phyloP scores from a whole-genome alignment of 2,329 filamentous ascomycete species.

The Colletotrichum sp. region DNA sequence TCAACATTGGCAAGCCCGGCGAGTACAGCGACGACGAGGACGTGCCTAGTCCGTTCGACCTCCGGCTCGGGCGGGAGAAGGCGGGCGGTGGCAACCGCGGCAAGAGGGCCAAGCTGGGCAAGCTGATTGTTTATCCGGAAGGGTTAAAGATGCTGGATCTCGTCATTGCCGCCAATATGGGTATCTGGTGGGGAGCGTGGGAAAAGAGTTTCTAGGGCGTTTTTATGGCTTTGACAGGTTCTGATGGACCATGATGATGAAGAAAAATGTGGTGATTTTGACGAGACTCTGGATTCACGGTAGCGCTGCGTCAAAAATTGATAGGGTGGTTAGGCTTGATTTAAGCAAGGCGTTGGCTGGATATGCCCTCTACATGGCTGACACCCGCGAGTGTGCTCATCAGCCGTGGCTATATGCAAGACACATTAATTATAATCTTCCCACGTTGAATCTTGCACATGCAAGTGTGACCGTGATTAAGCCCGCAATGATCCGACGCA shows the following conservation, averaged over 20 bases:
- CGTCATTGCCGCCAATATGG: slow-evolving; percentile 88
- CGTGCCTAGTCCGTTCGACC: slow-evolving; percentile 59
- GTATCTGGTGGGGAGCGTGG: slow-evolving; percentile 92
- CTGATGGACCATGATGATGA: background rate
- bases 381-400: background rate
- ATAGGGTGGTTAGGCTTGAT: background rate
- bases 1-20: slow-evolving; percentile 30
- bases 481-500: background rate
- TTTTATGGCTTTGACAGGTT: background rate
- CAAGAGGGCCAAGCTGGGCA: slow-evolving; percentile 89
- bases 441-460: background rate
- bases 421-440: background rate
- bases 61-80: slow-evolving; percentile 79
- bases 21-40: slow-evolving; percentile 42
- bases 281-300: background rate
- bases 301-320: background rate
- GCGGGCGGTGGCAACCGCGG: slow-evolving; percentile 88
- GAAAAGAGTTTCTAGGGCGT: slow-evolving; percentile 53
- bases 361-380: background rate
- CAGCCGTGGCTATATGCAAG: background rate
- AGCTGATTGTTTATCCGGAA: slow-evolving; percentile 87
- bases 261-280: background rate
- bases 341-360: slow-evolving; percentile 10
- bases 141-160: slow-evolving; percentile 96
- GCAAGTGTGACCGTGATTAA: background rate